phyloP scores from a whole-genome alignment of 345 rosid genomes.

The Hypericum androsaemum region DNA sequence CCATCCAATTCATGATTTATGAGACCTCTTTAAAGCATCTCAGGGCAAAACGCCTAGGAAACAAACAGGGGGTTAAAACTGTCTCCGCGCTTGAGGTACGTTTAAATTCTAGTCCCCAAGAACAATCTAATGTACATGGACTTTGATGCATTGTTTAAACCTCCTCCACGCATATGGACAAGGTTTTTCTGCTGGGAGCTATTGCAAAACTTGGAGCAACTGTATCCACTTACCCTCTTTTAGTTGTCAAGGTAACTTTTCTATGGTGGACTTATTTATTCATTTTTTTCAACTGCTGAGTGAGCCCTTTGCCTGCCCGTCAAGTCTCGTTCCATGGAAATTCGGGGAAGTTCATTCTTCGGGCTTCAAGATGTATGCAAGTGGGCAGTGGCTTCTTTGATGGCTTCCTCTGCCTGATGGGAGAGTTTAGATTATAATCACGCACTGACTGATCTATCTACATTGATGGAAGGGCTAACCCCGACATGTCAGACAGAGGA shows the following conservation, averaged over 20 bases:
- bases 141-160: no score
- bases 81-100: slow-evolving; percentile 52
- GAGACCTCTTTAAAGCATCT: slow-evolving; percentile 45
- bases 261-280: not conserved
- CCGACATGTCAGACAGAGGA: no score
- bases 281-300: not conserved
- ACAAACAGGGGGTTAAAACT: slow-evolving; percentile 29
- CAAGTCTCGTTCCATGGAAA: not conserved
- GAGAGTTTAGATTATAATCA: no score
- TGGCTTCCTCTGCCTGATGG: no score
- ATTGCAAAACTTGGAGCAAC: slow-evolving; percentile 70
- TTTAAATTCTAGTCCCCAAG: no score
- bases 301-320: not conserved
- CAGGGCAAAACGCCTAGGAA: slow-evolving; percentile 33
- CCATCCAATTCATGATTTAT: slow-evolving; percentile 68
- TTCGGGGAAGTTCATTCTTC: no score
- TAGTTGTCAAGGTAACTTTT: slow-evolving; percentile 57
- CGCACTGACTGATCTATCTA: no score
- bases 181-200: slow-evolving; percentile 61
- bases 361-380: no score
- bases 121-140: no score
- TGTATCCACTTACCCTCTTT: slow-evolving; percentile 47
- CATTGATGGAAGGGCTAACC: no score
- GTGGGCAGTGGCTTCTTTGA: no score
- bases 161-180: slow-evolving; percentile 2